Base-by-base conservation (phyloP, 306 rosid species). In the Pyrus betulifolia region DNA sequence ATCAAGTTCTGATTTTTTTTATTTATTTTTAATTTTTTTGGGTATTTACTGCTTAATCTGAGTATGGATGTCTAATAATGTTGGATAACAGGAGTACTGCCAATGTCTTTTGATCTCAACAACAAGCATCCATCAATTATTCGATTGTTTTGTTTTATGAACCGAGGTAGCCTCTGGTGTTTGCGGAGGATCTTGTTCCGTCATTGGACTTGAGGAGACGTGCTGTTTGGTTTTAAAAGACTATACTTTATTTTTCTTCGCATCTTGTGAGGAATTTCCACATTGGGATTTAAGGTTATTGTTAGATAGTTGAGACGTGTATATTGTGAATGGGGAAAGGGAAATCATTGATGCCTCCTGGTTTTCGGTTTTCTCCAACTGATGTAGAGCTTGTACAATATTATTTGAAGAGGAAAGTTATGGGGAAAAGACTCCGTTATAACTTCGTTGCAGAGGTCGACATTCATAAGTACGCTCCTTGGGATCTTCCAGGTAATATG, bases 401-500 rank as follows among this genome's bases (percentile, higher is more conserved):
- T 81, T 88, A 83, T 85, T 80, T 91, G 31, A 87, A 89, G 86
- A 88, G 86, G 76, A 93, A 89, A 82, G 76, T 93, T 3, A 44
- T 60, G 62, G 84, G 86, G 15, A 87, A 75, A 62, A 89, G 57
- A 45, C 42, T 83, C 22, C 72, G 10, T 42, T 1, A 52, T 66
- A 78, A 76, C 8, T 83, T 80, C 8, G 78, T 93, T 45, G 46
- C 92, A 11, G 97, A 91, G 83, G 77, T 91, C 61, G 87, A 91
- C 77, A 78, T 93, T 3, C 89, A 89, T 83, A 87, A 91, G 71
- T 80, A 71, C 31, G 74, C 82, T 45, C 96, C 98, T 7, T 89
- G 92, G 93, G 93, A 89, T 72, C 97, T 93, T 55, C 93, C 92
- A 74, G 98, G 98, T 93, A 71, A 51, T 67, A 75, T 30, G 18